Base-by-base conservation (phyloP, 2,329 filamentous ascomycete species). In the Neonectria faginata region DNA sequence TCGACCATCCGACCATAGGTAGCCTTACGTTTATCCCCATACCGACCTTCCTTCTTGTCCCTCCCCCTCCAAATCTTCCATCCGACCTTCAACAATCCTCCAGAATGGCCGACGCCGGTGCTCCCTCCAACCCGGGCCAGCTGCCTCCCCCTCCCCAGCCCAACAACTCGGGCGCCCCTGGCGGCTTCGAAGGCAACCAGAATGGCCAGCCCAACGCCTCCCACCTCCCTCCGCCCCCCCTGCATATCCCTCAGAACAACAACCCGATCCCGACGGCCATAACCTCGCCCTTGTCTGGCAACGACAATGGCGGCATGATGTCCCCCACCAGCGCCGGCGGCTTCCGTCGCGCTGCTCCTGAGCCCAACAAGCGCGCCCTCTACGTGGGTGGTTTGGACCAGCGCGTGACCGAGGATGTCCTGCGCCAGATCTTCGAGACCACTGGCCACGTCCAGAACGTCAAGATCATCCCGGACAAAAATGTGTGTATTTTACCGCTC, bases 391-490 rank as follows among this genome's bases (percentile, higher is more conserved):
- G 96, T 60, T 85, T 99, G 72, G 96, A 99, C 79, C 93, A 94
- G 74, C 89, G 96, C 71, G 95, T 98, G 67, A 97, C 95, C 33
- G 95, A 98, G 81, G 95, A 98, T 77, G 93, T 98, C 61, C 82
- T 98, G 79, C 93, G 94, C 77, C 95, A 98, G 81, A 98, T 98
- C 75, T 99, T 99, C 77, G 96, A 99, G 85, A 99, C 96, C 7
- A 97, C 94, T 64, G 96, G 96, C 62, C 96, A 99, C 82, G 96
- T 99, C 70, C 92, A 97, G 82, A 97, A 93, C 77, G 96, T 99
- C 78, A 99, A 99, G 86, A 97, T 99, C 77, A 99, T 99, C 79
- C 96, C 96, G 57, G 96, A 99, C 86, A 99, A 99, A 87, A 99
- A 97, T 82, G 94, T 97, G 84, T 88, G 93, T 89, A 55, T 12